Base-by-base conservation (phyloP, 2,329 filamentous ascomycete species). In the Hymenotorrendiella dingleyae region DNA sequence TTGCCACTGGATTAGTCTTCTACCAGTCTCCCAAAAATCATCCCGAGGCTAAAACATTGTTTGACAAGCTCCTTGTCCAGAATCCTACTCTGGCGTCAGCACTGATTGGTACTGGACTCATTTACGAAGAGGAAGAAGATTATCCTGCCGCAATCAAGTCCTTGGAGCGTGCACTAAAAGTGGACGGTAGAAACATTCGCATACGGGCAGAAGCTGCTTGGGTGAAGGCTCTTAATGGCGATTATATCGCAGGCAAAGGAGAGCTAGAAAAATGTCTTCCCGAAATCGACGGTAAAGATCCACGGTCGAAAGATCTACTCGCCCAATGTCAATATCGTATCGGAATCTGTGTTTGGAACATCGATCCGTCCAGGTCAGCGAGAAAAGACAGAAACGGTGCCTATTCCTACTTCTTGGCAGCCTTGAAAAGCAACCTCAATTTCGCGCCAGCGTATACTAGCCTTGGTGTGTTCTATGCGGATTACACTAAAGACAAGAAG, bases 111-210 rank as follows among this genome's bases (percentile, higher is more conserved):
- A 80, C 96, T 24, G 94, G 93, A 1, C 67, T 97, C 19, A 91
- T 98, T 29, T 83, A 90, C 35, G 89, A 96, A 63, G 93, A 97
- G 55, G 89, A 95, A 52, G 84, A 95, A 56, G 85, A 97, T 49
- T 96, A 86, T 56, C 72, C 77, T 35, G 75, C 87, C 56, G 93
- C 94, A 0, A 80, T 90, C 28, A 76, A 84, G 21, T 96, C 94
- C 57, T 67, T 98, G 10, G 75, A 74, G 28, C 78, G 86, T 49
- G 93, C 93, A 1, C 63, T 94, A 20, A 62, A 80, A 50, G 78
- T 85, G 19, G 87, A 95, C 57, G 68, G 73, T 2, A 69, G 70
- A 9, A 95, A 96, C 53, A 70, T 89, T 16, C 83, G 82, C 22
- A 83, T 98, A 32, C 82, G 80, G 42, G 84, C 85, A 12, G 94